phyloP scores from a whole-genome alignment of 768 basidiomycete genomes.

The Tulasnella sp. region DNA sequence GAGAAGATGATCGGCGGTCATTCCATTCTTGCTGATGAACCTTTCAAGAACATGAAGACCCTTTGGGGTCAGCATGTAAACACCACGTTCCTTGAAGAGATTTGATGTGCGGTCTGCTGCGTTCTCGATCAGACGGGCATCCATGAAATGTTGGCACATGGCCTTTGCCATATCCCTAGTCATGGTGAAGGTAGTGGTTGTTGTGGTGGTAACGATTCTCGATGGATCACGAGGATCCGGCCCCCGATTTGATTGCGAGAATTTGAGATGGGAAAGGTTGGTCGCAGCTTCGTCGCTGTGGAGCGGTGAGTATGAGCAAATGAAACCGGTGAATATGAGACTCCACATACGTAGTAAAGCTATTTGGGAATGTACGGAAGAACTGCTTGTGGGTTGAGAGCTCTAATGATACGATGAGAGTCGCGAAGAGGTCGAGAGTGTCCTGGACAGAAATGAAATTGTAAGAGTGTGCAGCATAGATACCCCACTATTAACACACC shows the following conservation, averaged over 20 bases:
- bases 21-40: conserved; percentile 99
- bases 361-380: conserved; percentile 88
- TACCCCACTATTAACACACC: conserved; percentile 34
- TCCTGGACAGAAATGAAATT: conserved; percentile 43
- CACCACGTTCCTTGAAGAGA: conserved; percentile 94
- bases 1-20: conserved; percentile 84
- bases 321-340: conserved; percentile 1
- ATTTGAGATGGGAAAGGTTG: conserved; percentile 90
- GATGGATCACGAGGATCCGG: conserved; percentile 97
- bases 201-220: conserved; percentile 97
- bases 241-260: conserved; percentile 96
- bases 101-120: conserved; percentile 79
- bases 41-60: conserved; percentile 96
- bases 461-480: conserved; percentile 9
- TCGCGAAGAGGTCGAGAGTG: conserved; percentile 95
- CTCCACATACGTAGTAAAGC: conserved; percentile 78
- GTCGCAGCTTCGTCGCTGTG: conserved; percentile 86
- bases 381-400: conserved; percentile 86
- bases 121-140: conserved; percentile 94
- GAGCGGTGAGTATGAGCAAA: background rate
- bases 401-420: conserved; percentile 85
- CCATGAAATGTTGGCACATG: conserved; percentile 99
- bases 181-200: conserved; percentile 99
- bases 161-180: conserved; percentile 99
- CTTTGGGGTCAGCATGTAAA: conserved; percentile 92